Evolutionary conservation across 2,329 filamentous ascomycete species (phyloP), one percentile per base, ranked within the genome.

Genomic region (Xylariales sp.): DNA sequence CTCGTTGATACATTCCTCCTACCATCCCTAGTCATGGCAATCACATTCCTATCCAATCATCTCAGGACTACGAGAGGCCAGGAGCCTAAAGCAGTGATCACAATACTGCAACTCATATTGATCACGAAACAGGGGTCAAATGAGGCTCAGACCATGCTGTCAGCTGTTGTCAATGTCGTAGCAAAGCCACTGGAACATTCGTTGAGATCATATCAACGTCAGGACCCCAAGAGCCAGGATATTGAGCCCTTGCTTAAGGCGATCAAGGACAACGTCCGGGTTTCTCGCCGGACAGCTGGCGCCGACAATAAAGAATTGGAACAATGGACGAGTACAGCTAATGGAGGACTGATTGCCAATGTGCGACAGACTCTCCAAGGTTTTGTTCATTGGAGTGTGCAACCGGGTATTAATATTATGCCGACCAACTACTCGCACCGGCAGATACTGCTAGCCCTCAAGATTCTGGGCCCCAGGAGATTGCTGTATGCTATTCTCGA

Each of bases 1-100:
- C 70, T 93, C 9, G 80, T 89, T 3, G 86, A 90, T 50, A 86
- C 86, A 0, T 90, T 90, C 48, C 65, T 93, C 2, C 65, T 91
- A n/a, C 87, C 88, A 0, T 86, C 86, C 0, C 70, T 93, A 0
- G 78, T 91, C 2, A 80, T 83, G 4, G 86, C 84, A 0, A 74
- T 91, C 11, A 72, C 74, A 3, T 91, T 85, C 68, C 72, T 93
- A 45, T 74, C 80, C 1, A 77, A 81, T 41, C 80, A 86, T 50
- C 76, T 88, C 3, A 84, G 82, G 71, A 73, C 81, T 38, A 76
- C 82, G 44, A 75, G 78, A 11, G 65, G 69, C 3, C 71, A 74
- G 12, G 80, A 87, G 51, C 76, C 84, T 44, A 80, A 80, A 51
- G 76, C 84, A 3, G 70, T 87, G 14, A 72, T 91, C 45, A 80